Evolutionary conservation across 305 asterid species (phyloP), one percentile per base, ranked within the genome.

Genomic region (Fraxinus ornus): DNA sequence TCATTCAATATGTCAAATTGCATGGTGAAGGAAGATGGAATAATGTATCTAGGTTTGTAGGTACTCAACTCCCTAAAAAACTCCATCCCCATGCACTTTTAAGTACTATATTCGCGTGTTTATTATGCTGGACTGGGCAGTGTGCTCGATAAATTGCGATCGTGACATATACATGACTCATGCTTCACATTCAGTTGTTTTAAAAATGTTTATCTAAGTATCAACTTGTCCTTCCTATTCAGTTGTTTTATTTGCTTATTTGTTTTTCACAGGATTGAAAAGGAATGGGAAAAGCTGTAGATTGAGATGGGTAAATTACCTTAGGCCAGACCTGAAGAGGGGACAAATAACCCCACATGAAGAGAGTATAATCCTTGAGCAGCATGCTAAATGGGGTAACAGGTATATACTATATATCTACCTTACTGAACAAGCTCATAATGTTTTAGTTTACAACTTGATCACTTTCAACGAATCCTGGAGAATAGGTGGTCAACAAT

Each of bases 21-120:
- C 91, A 95, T 84, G 98, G 98, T 75, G 97, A 93, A 81, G 98
- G 97, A 13, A 89, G 98, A 83, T 95, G 98, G 98, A 95, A 91
- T 86, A 92, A 93, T 89, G 98, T 95, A 4, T 81, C 94, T 30
- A 86, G 86, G 74, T 91, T 91, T 81, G 90, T 93, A 82, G 98
- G 97, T 94, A 87, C 37, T 22, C 15, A 4, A 28, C 70, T 60
- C 30, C 7, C 70, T 60, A 21, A 60, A 22, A 21, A 62, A 4
- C 13, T 21, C 71, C 12, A 62, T 62, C 74, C 8, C 19, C 0
- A 4, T 8, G 35, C n/a, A 26, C n/a, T 26, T 66, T 12, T 30
- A 9, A 66, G 36, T n/a, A 66, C 74, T 15, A 4, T 26, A 10
- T 66, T 55, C 3, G 24, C 24, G 6, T 55, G 64, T 55, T 55